A percentile compares a stretch with the other conserved stretches of the same genome.
Evolutionary conservation across 2,329 filamentous ascomycete genomes (phyloP).

Genomic region (Ilyonectria mors-panacis): DNA sequence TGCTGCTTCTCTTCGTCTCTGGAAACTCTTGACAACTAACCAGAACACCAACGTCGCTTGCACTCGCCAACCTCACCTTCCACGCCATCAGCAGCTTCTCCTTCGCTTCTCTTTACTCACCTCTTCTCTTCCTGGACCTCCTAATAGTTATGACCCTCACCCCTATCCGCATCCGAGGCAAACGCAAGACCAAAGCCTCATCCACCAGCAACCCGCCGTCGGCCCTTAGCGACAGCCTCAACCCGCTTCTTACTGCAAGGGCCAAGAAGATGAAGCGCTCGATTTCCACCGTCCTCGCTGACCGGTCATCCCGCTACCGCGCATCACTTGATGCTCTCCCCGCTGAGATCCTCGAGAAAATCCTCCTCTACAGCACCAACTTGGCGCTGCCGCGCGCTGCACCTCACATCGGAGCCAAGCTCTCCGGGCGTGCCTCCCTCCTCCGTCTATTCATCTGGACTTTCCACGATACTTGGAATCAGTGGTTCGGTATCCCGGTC

Average conservation of each 20-base stretch:
- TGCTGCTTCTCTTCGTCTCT: not conserved
- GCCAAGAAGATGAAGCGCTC: slow-evolving; percentile 49
- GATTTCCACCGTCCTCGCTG: slow-evolving; percentile 50
- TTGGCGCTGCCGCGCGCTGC: slow-evolving; percentile 62
- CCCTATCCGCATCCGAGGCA: slow-evolving; percentile 64
- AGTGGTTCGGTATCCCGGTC: slow-evolving; percentile 53
- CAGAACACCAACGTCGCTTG: not conserved
- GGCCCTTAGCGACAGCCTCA: slow-evolving; percentile 12
- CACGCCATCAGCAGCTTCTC: not conserved
- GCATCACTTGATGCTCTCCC: slow-evolving; percentile 59
- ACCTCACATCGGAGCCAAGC: slow-evolving; percentile 60
- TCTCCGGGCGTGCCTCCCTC: slow-evolving; percentile 60
- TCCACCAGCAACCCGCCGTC: slow-evolving; percentile 32
- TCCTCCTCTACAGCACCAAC: slow-evolving; percentile 66
- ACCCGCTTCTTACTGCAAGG: slow-evolving; percentile 9
- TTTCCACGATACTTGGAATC: slow-evolving; percentile 57
- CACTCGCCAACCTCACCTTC: not conserved
- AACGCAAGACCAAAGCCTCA: slow-evolving; percentile 63
- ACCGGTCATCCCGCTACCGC: slow-evolving; percentile 45
- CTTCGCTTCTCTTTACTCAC: not conserved
- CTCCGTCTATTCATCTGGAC: slow-evolving; percentile 55
- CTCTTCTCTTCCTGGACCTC: not conserved
- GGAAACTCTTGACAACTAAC: not conserved
- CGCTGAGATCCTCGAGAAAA: slow-evolving; percentile 67
- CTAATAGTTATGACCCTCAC: slow-evolving; percentile 61